Percentiles rank a stretch among this genome's conserved stretches.
These are phyloP conservation scores for Alternaria sp. DNA, from an alignment of 2,329 filamentous ascomycete genomes.

Conservation along the genomic window DNA sequence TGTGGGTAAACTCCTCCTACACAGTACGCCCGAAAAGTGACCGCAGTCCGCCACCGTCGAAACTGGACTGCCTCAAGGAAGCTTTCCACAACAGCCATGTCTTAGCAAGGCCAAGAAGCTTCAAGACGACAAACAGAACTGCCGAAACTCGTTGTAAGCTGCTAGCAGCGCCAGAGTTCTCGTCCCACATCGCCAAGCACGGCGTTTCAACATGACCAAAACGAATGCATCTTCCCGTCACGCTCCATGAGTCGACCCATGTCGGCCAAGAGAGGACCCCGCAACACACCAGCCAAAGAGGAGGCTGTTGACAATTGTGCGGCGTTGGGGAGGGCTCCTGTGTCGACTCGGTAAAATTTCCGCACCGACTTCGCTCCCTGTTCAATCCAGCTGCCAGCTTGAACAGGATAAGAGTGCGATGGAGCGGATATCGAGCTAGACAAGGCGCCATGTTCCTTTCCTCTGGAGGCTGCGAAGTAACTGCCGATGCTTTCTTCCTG, in stretches of 20 bases:
- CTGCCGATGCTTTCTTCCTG: constrained; percentile 40
- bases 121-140: constrained; percentile 15
- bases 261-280: constrained; percentile 46
- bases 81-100: neutral
- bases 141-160: constrained; percentile 19
- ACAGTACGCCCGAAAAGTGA: constrained; percentile 15
- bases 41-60: neutral
- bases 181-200: constrained; percentile 34
- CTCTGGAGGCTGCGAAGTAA: constrained; percentile 32
- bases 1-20: constrained; percentile 19
- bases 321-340: constrained; percentile 21
- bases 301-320: constrained; percentile 29
- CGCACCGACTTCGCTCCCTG: constrained; percentile 25
- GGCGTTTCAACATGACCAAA: constrained; percentile 26
- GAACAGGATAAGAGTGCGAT: constrained; percentile 25
- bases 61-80: neutral
- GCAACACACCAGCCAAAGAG: constrained; percentile 34
- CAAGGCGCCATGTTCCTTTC: constrained; percentile 25
- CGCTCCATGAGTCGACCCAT: constrained; percentile 32
- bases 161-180: constrained; percentile 10
- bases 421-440: constrained; percentile 29
- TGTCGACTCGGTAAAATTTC: constrained; percentile 41
- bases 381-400: constrained; percentile 30
- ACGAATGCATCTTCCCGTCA: constrained; percentile 28
- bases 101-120: neutral